Conservation (phyloP, 345 rosid genomes). For the Cardamine occulta region DNA sequence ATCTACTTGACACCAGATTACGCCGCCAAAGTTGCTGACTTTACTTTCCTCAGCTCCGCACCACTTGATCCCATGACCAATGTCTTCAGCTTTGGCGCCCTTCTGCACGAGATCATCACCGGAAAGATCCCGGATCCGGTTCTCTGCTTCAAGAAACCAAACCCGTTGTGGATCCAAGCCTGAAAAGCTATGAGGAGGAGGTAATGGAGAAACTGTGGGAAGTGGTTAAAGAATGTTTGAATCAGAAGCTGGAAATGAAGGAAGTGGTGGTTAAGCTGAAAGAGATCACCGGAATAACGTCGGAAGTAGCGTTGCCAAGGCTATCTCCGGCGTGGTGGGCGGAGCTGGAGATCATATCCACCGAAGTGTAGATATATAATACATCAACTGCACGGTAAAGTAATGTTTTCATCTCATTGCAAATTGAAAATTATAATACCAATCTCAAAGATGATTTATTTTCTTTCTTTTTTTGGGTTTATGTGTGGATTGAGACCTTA, state of each 20-base stretch:
- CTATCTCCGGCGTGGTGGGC: conserved; percentile 98
- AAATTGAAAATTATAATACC: background rate
- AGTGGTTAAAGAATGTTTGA: conserved; percentile 64
- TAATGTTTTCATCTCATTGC: conserved; percentile 11
- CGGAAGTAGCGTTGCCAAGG: conserved; percentile 75
- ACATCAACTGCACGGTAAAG: conserved; percentile 27
- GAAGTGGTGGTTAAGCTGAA: conserved; percentile 62
- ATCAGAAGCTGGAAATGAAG: conserved; percentile 59
- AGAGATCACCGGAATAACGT: conserved; percentile 76
- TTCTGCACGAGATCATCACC: conserved; percentile 78
- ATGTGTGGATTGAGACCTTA: background rate
- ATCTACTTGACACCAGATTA: conserved; percentile 81
- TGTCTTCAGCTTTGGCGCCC: conserved; percentile 62
- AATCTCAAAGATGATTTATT: conserved; percentile 5
- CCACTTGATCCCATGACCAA: conserved; percentile 49
- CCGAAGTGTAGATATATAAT: conserved; percentile 43
- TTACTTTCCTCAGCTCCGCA: conserved; percentile 57
- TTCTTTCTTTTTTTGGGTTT: background rate
- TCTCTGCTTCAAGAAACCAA: conserved; percentile 47
- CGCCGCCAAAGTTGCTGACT: conserved; percentile 91
- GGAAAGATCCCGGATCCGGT: conserved; percentile 65
- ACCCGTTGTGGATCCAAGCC: conserved; percentile 65
- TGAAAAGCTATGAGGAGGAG: conserved; percentile 57
- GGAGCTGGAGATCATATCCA: conserved; percentile 85
- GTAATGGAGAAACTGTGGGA: conserved; percentile 55